A percentile compares a stretch with the other conserved stretches of the same genome.
Evolutionary conservation across 1,284 basidiomycete species (phyloP).

Genomic region (Ceratobasidium sp.): DNA sequence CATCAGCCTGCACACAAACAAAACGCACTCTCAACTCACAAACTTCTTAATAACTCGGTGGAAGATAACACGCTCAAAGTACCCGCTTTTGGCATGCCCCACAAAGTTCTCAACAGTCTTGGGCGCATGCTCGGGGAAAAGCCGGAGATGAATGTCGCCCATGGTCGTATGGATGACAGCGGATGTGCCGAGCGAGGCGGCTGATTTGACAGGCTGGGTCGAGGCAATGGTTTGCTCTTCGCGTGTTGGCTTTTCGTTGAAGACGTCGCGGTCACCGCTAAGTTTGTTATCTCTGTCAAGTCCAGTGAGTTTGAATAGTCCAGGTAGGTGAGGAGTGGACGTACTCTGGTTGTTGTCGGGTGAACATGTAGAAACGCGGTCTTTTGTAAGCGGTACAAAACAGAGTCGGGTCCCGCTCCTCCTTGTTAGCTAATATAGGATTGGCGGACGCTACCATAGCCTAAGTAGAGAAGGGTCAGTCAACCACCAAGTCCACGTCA

Average conservation of each 20-base stretch:
- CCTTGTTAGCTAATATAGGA: slow-evolving; percentile 88
- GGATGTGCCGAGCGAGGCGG: slow-evolving; percentile 73
- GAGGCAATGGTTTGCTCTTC: slow-evolving; percentile 94
- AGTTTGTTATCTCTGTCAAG: slow-evolving; percentile 78
- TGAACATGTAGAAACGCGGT: slow-evolving; percentile 97
- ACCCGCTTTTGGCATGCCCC: slow-evolving; percentile 89
- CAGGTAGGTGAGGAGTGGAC: slow-evolving; percentile 52
- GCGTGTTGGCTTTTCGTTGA: slow-evolving; percentile 97
- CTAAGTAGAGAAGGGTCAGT: slow-evolving; percentile 56
- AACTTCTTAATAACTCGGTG: slow-evolving; percentile 99
- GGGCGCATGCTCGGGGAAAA: slow-evolving; percentile 92
- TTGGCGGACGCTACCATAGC: slow-evolving; percentile 97
- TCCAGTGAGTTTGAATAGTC: slow-evolving; percentile 4
- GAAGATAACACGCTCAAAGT: slow-evolving; percentile 95
- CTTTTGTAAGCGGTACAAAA: slow-evolving; percentile 95
- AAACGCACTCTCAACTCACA: slow-evolving; percentile 53
- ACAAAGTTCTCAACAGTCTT: slow-evolving; percentile 98
- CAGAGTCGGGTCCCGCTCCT: slow-evolving; percentile 87
- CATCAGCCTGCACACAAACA: background rate
- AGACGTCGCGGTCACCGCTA: slow-evolving; percentile 89
- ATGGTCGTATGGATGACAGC: slow-evolving; percentile 95
- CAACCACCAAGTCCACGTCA: background rate
- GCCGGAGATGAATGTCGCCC: slow-evolving; percentile 91
- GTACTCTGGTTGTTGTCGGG: slow-evolving; percentile 89
- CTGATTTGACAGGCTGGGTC: slow-evolving; percentile 63